Conservation (phyloP, 2,329 filamentous ascomycete species). For the Scedosporium dehoogii region DNA sequence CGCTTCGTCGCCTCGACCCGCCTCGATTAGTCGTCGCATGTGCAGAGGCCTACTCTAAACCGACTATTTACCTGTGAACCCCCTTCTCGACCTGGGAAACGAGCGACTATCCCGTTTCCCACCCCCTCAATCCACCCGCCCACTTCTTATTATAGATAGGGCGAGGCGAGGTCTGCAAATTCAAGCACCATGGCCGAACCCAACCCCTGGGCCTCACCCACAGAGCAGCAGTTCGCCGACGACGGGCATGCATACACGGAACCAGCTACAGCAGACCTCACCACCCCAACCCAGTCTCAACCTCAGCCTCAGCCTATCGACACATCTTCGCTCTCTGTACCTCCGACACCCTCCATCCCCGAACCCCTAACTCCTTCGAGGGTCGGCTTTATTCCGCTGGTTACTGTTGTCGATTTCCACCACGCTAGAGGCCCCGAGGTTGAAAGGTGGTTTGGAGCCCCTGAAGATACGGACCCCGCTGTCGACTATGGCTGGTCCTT, state of each 20-base stretch:
- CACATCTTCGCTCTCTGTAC: conserved; percentile 7
- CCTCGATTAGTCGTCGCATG: not conserved
- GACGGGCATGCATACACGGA: not conserved
- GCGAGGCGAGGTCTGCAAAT: not conserved
- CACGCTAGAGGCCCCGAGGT: conserved; percentile 86
- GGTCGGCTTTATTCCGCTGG: conserved; percentile 52
- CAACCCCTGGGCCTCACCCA: not conserved
- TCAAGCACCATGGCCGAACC: not conserved
- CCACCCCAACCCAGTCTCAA: not conserved
- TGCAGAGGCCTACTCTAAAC: not conserved
- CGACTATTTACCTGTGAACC: not conserved
- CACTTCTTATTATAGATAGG: not conserved
- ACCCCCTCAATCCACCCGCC: not conserved
- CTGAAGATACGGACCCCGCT: conserved; percentile 68
- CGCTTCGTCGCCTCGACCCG: no score
- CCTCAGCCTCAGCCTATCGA: not conserved
- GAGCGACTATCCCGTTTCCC: not conserved
- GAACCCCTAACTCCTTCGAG: conserved; percentile 16
- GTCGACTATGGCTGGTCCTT: conserved; percentile 81
- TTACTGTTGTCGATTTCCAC: conserved; percentile 76
- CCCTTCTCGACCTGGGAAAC: not conserved
- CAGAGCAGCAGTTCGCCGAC: not conserved
- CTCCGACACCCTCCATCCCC: conserved; percentile 3
- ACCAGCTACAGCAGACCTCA: not conserved
- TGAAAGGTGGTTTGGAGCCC: conserved; percentile 76